These are phyloP conservation scores for Ceratobasidium sp. DNA, from an alignment of 1,284 basidiomycete genomes.

Conservation along the genomic window DNA sequence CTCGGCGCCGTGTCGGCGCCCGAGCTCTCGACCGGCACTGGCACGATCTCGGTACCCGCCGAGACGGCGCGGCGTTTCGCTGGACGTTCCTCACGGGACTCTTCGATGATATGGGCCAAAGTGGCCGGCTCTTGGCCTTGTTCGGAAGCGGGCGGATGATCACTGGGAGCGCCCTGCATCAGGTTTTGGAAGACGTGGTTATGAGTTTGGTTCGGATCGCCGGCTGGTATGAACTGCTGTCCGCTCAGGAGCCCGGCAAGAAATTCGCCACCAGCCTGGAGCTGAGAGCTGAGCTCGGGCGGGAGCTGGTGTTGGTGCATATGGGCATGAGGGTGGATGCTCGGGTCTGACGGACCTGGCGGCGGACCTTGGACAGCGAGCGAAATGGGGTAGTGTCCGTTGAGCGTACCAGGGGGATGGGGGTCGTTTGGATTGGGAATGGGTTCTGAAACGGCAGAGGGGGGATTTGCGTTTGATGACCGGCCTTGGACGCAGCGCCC, in stretches of 20 bases:
- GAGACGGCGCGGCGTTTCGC: constrained; percentile 21
- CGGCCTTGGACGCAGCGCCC: constrained; percentile 16
- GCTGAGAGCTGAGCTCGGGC: constrained; percentile 29
- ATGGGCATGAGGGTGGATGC: constrained; percentile 2
- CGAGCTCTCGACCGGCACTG: constrained; percentile 14
- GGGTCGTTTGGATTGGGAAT: constrained; percentile 10
- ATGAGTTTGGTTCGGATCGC: constrained; percentile 10
- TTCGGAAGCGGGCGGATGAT: constrained; percentile 7
- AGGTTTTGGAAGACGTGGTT: constrained; percentile 3
- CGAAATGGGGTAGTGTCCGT: constrained; percentile 33
- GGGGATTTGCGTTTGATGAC: constrained; percentile 22
- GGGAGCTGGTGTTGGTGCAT: constrained; percentile 24
- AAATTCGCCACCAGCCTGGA: constrained; percentile 20
- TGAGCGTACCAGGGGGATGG: constrained; percentile 28
- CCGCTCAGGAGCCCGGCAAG: constrained; percentile 26
- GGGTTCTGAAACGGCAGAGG: constrained; percentile 20
- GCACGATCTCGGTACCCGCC: constrained; percentile 23
- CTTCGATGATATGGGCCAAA: not conserved
- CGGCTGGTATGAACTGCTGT: constrained; percentile 26
- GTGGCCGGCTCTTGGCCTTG: not conserved
- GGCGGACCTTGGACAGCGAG: constrained; percentile 16
- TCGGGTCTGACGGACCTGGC: constrained; percentile 8
- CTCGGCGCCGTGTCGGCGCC: not conserved
- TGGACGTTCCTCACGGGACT: not conserved
- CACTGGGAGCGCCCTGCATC: constrained; percentile 5